Evolutionary conservation across 2,329 filamentous ascomycete genomes (phyloP).

Genomic region (Trichoderma sp.): DNA sequence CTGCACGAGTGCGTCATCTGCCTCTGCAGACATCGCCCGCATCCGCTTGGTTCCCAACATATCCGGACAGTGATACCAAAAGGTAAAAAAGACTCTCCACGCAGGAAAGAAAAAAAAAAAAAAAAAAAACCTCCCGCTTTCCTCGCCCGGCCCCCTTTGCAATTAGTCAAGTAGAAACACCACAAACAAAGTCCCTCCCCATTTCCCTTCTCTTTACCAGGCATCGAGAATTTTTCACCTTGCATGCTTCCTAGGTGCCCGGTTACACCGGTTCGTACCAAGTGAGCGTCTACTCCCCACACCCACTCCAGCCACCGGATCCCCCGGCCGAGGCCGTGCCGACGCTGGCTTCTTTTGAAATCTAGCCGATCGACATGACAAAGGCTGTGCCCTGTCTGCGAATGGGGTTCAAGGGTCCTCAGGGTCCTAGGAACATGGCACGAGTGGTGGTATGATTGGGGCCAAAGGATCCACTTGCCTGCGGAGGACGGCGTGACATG

Average conservation of each 20-base stretch:
- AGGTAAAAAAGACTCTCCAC: neutral
- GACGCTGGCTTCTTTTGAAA: neutral
- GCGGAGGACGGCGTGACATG: neutral
- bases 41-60: neutral
- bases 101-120: neutral
- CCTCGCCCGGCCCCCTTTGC: neutral
- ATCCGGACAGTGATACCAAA: neutral
- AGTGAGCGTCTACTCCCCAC: neutral
- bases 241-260: conserved; percentile 3
- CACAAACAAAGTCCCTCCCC: neutral
- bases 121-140: neutral
- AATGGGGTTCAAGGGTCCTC: neutral
- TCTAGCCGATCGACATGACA: conserved; percentile 1
- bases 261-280: neutral
- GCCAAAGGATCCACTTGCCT: conserved; percentile 1
- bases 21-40: neutral
- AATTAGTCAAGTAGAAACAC: neutral
- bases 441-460: conserved; percentile 11
- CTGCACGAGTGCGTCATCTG: conserved; percentile 5
- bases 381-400: neutral
- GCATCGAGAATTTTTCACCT: neutral
- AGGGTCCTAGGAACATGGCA: conserved; percentile 13
- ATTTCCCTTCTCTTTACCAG: neutral
- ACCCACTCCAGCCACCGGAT: neutral
- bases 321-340: conserved; percentile 14